Conservation (phyloP, 1,284 basidiomycete genomes). For the Naganishia liquefaciens region DNA sequence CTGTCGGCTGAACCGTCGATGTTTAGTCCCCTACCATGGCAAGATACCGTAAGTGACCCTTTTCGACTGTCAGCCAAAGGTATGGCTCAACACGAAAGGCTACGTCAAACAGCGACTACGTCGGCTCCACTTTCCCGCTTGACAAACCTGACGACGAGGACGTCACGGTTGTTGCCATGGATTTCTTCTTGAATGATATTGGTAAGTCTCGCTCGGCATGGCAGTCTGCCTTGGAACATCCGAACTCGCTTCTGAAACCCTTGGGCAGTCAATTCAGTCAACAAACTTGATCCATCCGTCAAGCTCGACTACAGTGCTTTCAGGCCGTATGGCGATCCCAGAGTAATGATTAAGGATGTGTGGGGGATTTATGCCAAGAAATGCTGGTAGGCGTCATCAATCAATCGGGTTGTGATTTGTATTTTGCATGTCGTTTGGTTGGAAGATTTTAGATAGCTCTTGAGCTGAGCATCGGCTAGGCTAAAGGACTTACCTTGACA, state of each 20-base stretch:
- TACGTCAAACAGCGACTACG: slow-evolving; percentile 44
- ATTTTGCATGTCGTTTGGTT: neutral
- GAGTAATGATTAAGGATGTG: slow-evolving; percentile 43
- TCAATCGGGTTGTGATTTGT: neutral
- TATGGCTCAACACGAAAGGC: too few relatives aligned
- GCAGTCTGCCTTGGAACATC: neutral
- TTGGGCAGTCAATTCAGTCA: slow-evolving; percentile 39
- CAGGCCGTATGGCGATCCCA: slow-evolving; percentile 47
- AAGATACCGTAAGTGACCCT: slow-evolving; percentile 37
- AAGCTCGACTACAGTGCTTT: slow-evolving; percentile 40
- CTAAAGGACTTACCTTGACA: neutral
- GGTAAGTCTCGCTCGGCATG: slow-evolving; percentile 38
- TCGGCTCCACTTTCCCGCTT: slow-evolving; percentile 43
- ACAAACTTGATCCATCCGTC: slow-evolving; percentile 42
- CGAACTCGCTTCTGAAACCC: neutral
- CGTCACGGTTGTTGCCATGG: slow-evolving; percentile 52
- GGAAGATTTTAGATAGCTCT: neutral
- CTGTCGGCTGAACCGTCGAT: neutral
- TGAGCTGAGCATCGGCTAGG: neutral
- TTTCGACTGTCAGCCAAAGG: neutral
- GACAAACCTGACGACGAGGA: slow-evolving; percentile 42
- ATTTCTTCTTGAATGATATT: slow-evolving; percentile 52
- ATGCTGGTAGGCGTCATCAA: slow-evolving; percentile 36
- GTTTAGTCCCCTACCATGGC: slow-evolving; percentile 8
- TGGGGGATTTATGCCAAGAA: slow-evolving; percentile 49